Evolutionary conservation across 208 protist genomes (phyloP).

Genomic region (Angomonas deanei): DNA sequence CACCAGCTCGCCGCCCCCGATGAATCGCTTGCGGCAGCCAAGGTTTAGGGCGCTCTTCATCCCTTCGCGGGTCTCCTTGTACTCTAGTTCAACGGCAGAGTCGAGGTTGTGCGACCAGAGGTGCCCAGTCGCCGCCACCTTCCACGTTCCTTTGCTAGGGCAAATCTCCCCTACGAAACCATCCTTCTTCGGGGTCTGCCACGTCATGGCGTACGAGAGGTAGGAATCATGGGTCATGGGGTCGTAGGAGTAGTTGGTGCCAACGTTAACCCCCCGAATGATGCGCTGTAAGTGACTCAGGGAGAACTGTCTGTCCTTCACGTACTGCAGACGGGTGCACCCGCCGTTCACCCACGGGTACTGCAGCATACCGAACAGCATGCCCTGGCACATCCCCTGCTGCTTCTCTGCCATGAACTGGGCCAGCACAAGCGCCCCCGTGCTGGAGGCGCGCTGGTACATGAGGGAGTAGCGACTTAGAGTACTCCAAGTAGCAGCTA

Average conservation of each 20-base stretch:
- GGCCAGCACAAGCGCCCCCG: constrained; percentile 68
- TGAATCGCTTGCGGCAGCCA: constrained; percentile 57
- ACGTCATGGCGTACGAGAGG: constrained; percentile 56
- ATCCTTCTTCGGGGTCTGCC: constrained; percentile 59
- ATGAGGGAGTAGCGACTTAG: constrained; percentile 82
- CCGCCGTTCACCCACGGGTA: constrained; percentile 81
- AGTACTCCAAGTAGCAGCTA: constrained; percentile 78
- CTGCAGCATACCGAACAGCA: constrained; percentile 81
- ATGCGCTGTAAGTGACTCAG: constrained; percentile 78
- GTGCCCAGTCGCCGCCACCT: constrained; percentile 46
- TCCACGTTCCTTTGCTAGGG: constrained; percentile 79
- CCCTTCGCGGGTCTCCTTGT: constrained; percentile 51
- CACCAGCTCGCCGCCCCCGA: constrained; percentile 58
- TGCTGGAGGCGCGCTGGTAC: constrained; percentile 79
- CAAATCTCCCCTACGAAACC: constrained; percentile 53
- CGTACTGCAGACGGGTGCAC: constrained; percentile 81
- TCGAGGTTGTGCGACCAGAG: constrained; percentile 73
- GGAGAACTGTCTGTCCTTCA: constrained; percentile 73
- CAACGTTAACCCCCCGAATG: constrained; percentile 76
- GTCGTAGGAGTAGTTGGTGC: constrained; percentile 64
- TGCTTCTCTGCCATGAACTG: constrained; percentile 88
- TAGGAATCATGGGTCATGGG: constrained; percentile 48
- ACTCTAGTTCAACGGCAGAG: constrained; percentile 70
- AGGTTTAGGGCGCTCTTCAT: constrained; percentile 66
- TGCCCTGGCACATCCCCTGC: constrained; percentile 71